These are phyloP conservation scores for Ampelomyces quisqualis DNA, from an alignment of 2,329 filamentous ascomycete genomes.

Conservation along the genomic window DNA sequence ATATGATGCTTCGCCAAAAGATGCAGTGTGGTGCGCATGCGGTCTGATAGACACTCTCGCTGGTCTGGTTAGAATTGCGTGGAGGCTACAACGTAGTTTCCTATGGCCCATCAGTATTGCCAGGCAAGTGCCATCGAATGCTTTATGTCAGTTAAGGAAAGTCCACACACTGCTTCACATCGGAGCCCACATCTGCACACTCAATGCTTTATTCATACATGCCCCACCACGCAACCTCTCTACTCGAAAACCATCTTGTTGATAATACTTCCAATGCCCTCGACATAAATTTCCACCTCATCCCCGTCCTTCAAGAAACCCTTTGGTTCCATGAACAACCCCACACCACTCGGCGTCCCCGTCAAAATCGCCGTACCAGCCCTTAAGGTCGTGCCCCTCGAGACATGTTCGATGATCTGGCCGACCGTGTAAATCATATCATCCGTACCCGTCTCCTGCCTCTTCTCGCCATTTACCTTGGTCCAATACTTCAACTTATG, in stretches of 20 bases:
- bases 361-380: conserved; percentile 54
- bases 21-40: no score
- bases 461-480: conserved; percentile 48
- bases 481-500: conserved; percentile 41
- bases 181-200: no score
- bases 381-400: conserved; percentile 49
- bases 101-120: no score
- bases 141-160: no score
- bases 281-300: conserved; percentile 37
- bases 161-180: no score
- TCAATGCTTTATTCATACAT: background rate
- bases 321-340: conserved; percentile 43
- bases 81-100: no score
- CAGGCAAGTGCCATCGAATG: no score
- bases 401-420: conserved; percentile 49
- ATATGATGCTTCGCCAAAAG: no score
- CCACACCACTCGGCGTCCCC: conserved; percentile 50
- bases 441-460: conserved; percentile 47
- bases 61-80: no score
- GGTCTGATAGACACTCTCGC: no score
- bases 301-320: conserved; percentile 41
- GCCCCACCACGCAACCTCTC: background rate
- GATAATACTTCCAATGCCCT: conserved; percentile 39
- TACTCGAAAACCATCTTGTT: conserved; percentile 41
- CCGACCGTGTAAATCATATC: conserved; percentile 52